Conservation (phyloP, 225 moss, liverwort and hornwort species). For the Rhytidiadelphus loreus region DNA sequence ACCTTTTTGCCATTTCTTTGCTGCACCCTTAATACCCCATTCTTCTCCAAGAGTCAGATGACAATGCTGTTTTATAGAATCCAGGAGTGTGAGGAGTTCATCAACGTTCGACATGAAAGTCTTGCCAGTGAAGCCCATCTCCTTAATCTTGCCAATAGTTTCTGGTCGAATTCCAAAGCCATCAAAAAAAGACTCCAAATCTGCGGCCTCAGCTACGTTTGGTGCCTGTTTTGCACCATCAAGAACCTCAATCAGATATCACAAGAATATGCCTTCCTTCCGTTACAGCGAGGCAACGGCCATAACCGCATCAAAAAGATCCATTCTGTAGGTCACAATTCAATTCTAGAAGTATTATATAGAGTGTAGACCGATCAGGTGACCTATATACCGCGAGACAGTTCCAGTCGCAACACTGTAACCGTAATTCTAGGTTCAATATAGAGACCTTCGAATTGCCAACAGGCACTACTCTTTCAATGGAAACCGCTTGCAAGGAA, state of each 20-base stretch:
- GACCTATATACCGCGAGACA: neutral
- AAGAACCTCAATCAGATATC: slow-evolving; percentile 18
- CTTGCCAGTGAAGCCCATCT: slow-evolving; percentile 58
- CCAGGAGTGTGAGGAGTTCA: slow-evolving; percentile 42
- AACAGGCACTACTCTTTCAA: neutral
- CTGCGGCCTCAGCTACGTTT: slow-evolving; percentile 25
- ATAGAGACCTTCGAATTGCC: neutral
- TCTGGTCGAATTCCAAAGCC: slow-evolving; percentile 52
- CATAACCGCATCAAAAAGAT: slow-evolving; percentile 15
- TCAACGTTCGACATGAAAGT: slow-evolving; percentile 54
- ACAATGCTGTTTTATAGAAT: slow-evolving; percentile 53
- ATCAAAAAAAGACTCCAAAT: slow-evolving; percentile 49
- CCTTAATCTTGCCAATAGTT: slow-evolving; percentile 45
- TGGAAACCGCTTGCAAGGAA: neutral
- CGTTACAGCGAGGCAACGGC: slow-evolving; percentile 27
- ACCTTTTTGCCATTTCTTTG: slow-evolving; percentile 64
- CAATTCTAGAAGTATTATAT: neutral
- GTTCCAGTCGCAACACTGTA: neutral
- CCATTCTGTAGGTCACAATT: neutral
- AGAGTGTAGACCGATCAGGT: neutral
- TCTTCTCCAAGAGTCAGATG: slow-evolving; percentile 54
- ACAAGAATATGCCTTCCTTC: slow-evolving; percentile 14
- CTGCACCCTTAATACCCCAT: slow-evolving; percentile 62
- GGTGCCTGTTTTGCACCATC: slow-evolving; percentile 25
- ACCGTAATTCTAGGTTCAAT: neutral